A percentile compares a stretch with the other conserved stretches of the same genome.
Evolutionary conservation across 2,329 filamentous ascomycete genomes (phyloP).

Genomic region (Sphaerulina populicola): DNA sequence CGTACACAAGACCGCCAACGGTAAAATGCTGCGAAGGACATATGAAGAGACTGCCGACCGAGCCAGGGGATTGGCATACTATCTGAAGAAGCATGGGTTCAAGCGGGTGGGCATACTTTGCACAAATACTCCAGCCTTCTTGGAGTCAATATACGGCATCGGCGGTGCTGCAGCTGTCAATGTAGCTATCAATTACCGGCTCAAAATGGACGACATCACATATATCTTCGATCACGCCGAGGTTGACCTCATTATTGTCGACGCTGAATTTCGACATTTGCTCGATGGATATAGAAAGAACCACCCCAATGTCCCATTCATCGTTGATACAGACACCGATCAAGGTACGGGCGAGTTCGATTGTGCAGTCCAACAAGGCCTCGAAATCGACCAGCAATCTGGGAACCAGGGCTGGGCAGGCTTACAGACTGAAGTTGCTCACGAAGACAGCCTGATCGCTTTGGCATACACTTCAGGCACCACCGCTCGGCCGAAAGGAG

Average conservation of each 20-base stretch:
- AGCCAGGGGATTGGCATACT: slow-evolving; percentile 80
- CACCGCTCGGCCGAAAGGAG: slow-evolving; percentile 83
- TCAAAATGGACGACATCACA: slow-evolving; percentile 75
- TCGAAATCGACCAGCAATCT: slow-evolving; percentile 59
- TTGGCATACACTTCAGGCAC: slow-evolving; percentile 93
- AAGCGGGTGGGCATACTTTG: slow-evolving; percentile 76
- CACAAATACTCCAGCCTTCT: slow-evolving; percentile 89
- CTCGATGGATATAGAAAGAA: slow-evolving; percentile 56
- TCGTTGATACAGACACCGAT: slow-evolving; percentile 81
- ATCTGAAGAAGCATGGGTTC: slow-evolving; percentile 62
- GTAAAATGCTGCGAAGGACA: slow-evolving; percentile 61
- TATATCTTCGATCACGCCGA: slow-evolving; percentile 88
- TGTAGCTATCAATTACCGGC: slow-evolving; percentile 63
- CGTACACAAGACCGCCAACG: slow-evolving; percentile 38
- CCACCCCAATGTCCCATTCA: slow-evolving; percentile 57
- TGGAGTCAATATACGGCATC: slow-evolving; percentile 84
- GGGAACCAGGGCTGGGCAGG: slow-evolving; percentile 68
- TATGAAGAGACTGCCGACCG: slow-evolving; percentile 81
- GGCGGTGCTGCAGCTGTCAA: slow-evolving; percentile 71
- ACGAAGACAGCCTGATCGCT: slow-evolving; percentile 75
- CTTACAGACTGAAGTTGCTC: slow-evolving; percentile 58
- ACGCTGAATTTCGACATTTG: slow-evolving; percentile 66
- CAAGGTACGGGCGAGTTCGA: slow-evolving; percentile 73
- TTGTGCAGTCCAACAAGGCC: slow-evolving; percentile 70
- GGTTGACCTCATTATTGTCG: slow-evolving; percentile 78